Evolutionary conservation across 495 filamentous ascomycete species (phyloP).

Genomic region (Aspergillus biplanus): DNA sequence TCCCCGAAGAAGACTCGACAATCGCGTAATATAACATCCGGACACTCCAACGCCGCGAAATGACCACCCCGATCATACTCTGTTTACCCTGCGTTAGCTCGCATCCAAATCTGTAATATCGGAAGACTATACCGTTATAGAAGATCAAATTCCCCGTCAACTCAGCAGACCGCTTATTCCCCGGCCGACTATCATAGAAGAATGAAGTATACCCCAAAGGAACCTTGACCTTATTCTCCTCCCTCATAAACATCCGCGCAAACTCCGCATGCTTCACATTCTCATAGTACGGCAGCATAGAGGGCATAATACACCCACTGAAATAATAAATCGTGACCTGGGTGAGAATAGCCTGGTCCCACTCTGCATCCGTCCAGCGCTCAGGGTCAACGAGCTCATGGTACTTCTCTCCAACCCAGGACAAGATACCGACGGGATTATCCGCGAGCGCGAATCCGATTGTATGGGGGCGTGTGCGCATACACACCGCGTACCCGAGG

Average conservation of each 20-base stretch:
- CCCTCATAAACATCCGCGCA: conserved; percentile 22
- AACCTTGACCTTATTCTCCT: conserved; percentile 14
- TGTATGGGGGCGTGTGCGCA: conserved; percentile 22
- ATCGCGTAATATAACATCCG: neutral
- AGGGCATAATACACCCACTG: conserved; percentile 24
- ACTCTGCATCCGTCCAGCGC: conserved; percentile 21
- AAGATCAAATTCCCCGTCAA: conserved; percentile 30
- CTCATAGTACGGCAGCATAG: conserved; percentile 21
- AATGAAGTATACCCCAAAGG: conserved; percentile 20
- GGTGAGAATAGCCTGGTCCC: conserved; percentile 25
- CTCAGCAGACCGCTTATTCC: conserved; percentile 11
- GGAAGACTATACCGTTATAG: conserved; percentile 26
- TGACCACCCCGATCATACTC: conserved; percentile 30
- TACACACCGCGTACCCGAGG: conserved; percentile 20
- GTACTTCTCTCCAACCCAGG: conserved; percentile 44
- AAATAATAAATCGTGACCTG: conserved; percentile 39
- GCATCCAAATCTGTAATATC: neutral
- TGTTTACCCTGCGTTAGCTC: conserved; percentile 5
- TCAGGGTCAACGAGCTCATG: conserved; percentile 16
- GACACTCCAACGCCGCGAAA: conserved; percentile 31
- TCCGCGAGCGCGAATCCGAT: conserved; percentile 43
- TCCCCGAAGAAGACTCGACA: neutral
- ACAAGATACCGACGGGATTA: conserved; percentile 39
- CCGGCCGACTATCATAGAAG: conserved; percentile 12
- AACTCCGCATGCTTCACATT: conserved; percentile 24